These are phyloP conservation scores for Candida neerlandica DNA, from an alignment of 1,139 yeast species.

Conservation along the genomic window DNA sequence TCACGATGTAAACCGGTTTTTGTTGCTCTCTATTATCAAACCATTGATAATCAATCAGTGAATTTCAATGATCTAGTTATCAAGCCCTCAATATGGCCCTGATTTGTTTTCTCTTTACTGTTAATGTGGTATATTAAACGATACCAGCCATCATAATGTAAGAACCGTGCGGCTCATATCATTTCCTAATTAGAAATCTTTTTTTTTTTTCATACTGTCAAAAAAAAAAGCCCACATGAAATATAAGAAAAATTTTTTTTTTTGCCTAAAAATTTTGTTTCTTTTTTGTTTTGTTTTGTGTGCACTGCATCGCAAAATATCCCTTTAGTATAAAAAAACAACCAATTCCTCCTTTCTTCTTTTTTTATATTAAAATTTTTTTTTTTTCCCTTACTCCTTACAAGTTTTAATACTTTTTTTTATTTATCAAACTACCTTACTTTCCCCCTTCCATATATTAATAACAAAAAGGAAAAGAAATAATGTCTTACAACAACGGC, in stretches of 20 bases:
- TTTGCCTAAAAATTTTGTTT: too few species aligned
- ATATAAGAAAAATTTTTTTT: neutral
- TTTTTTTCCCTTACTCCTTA: neutral
- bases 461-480: conserved; percentile 6
- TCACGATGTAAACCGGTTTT: too few species aligned
- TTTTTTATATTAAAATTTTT: neutral
- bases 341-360: neutral
- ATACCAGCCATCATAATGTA: too few species aligned
- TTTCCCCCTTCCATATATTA: neutral
- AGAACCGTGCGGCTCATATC: neutral
- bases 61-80: too few species aligned
- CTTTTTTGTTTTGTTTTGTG: conserved; percentile 8
- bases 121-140: too few species aligned
- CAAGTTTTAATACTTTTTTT: conserved; percentile 2
- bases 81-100: too few species aligned
- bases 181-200: neutral
- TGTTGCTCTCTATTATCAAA: too few species aligned
- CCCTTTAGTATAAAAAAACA: neutral
- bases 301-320: neutral
- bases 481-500: conserved; percentile 20
- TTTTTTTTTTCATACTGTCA: too few species aligned
- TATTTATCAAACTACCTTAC: too few species aligned
- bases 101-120: too few species aligned
- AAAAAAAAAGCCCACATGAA: too few species aligned
- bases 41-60: too few species aligned